Percentiles rank a stretch among this genome's conserved stretches.
phyloP scores from a whole-genome alignment of 2,329 filamentous ascomycete genomes.

The Hymenoscyphus fraxineus region DNA sequence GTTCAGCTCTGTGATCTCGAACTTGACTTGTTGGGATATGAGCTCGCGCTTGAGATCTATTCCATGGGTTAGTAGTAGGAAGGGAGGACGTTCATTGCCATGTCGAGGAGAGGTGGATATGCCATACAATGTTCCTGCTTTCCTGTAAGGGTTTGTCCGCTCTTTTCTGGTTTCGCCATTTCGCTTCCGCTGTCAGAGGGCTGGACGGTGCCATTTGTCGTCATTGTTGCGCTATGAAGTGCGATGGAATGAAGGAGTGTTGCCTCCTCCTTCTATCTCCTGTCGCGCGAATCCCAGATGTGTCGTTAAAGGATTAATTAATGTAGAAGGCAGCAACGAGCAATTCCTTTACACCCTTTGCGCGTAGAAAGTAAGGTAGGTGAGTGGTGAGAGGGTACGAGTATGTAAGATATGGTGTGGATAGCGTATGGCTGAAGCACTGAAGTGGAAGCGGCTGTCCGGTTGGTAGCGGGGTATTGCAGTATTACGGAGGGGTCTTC shows the following conservation, averaged over 20 bases:
- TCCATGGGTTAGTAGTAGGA: background rate
- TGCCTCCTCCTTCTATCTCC: background rate
- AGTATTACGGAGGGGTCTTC: background rate
- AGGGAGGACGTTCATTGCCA: conserved; percentile 14
- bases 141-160: conserved; percentile 61
- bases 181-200: background rate
- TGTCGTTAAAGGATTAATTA: too few species aligned
- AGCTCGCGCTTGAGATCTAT: conserved; percentile 93
- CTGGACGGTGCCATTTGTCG: conserved; percentile 20
- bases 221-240: conserved; percentile 11
- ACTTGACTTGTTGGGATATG: conserved; percentile 81
- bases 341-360: background rate
- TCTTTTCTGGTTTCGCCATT: conserved; percentile 3
- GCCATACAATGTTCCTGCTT: conserved; percentile 94
- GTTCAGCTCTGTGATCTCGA: conserved; percentile 88
- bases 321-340: too few species aligned
- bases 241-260: background rate
- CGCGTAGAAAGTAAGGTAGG: background rate
- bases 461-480: background rate
- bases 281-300: too few species aligned
- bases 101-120: conserved; percentile 14
- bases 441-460: background rate
- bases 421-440: background rate
- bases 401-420: background rate
- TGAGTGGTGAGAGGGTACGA: background rate